phyloP scores from a whole-genome alignment of 257 asterid species.

The Penstemon davidsonii region DNA sequence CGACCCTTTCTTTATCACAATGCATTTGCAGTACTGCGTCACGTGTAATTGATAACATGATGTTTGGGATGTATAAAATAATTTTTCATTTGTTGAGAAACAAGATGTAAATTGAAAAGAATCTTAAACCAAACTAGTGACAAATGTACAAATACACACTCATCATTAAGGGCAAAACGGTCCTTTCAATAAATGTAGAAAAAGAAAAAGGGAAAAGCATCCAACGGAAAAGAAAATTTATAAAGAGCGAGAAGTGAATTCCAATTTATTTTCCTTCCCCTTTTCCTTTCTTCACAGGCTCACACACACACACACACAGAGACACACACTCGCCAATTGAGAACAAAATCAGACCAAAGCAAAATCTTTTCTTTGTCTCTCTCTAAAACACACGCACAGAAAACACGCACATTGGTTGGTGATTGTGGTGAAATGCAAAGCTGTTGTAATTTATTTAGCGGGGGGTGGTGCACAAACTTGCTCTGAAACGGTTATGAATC shows the following conservation, averaged over 20 bases:
- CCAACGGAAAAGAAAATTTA: constrained; percentile 44
- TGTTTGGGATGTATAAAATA: no score
- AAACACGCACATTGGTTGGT: no score
- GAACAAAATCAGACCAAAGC: background rate
- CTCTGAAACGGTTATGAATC: constrained; percentile 67
- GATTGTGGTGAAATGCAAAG: no score
- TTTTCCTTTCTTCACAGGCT: constrained; percentile 6
- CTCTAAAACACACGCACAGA: background rate
- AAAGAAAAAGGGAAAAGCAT: constrained; percentile 22
- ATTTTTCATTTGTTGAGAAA: no score
- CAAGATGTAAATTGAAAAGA: no score
- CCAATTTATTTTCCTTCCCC: constrained; percentile 15
- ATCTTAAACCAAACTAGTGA: no score
- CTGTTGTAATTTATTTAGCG: constrained; percentile 15
- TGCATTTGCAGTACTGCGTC: no score
- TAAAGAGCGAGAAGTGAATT: constrained; percentile 19
- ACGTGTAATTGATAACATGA: no score
- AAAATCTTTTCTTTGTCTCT: background rate
- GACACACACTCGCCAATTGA: constrained; percentile 1
- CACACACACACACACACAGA: constrained; percentile 11
- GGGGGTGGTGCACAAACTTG: constrained; percentile 36
- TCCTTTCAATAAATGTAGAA: no score
- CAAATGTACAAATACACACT: no score
- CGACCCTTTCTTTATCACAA: no score
- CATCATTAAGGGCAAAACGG: no score